phyloP scores from a whole-genome alignment of 2,329 filamentous ascomycete genomes.

The Trichoderma endophyticum region DNA sequence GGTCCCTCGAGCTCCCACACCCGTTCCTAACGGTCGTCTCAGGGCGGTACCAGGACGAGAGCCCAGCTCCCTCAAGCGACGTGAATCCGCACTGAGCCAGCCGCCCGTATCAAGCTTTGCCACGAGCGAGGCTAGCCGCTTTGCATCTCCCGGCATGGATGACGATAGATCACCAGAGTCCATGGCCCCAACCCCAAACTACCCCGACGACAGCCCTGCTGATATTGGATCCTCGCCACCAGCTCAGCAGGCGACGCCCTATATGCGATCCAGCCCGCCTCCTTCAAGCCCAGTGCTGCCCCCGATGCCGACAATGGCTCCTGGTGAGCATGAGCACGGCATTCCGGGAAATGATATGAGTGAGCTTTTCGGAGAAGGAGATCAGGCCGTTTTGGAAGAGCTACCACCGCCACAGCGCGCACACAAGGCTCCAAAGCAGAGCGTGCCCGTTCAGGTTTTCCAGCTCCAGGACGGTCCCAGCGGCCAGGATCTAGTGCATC shows the following conservation, averaged over 20 bases:
- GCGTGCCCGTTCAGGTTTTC: slow-evolving; percentile 44
- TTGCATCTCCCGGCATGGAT: slow-evolving; percentile 45
- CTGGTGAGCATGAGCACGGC: slow-evolving; percentile 72
- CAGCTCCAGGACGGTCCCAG: slow-evolving; percentile 36
- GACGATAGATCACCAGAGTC: slow-evolving; percentile 56
- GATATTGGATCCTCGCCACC: slow-evolving; percentile 91
- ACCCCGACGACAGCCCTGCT: slow-evolving; percentile 65
- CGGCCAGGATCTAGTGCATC: slow-evolving; percentile 36
- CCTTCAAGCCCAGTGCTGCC: slow-evolving; percentile 78
- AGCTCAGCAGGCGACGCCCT: slow-evolving; percentile 60
- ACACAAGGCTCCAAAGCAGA: slow-evolving; percentile 34
- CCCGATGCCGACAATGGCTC: slow-evolving; percentile 49
- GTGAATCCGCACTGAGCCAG: slow-evolving; percentile 57
- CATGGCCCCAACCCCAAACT: slow-evolving; percentile 48
- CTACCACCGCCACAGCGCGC: neutral
- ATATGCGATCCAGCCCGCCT: slow-evolving; percentile 57
- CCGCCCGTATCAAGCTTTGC: slow-evolving; percentile 49
- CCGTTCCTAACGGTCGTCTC: slow-evolving; percentile 55
- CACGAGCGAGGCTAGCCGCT: slow-evolving; percentile 37
- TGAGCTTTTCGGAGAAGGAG: slow-evolving; percentile 64
- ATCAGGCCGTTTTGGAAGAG: slow-evolving; percentile 38
- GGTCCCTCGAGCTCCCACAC: slow-evolving; percentile 72
- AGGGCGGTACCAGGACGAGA: slow-evolving; percentile 31
- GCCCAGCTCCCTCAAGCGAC: slow-evolving; percentile 39
- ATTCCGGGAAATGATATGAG: slow-evolving; percentile 79